These are phyloP conservation scores for Dioszegia hungarica DNA, from an alignment of 768 basidiomycete genomes.

Conservation along the genomic window DNA sequence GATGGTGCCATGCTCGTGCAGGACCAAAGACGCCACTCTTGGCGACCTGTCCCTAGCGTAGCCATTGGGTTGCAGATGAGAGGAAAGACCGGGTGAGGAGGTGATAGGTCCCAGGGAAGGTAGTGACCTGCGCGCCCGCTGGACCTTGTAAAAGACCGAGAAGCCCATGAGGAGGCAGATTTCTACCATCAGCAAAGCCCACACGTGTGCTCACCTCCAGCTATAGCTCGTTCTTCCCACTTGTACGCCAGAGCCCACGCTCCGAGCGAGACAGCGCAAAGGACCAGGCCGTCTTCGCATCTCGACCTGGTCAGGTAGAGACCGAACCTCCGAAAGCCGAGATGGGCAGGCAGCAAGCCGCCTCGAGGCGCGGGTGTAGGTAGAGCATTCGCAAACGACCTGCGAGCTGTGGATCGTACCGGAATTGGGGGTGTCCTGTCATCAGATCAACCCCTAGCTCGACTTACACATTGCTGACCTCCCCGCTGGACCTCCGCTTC, in stretches of 20 bases:
- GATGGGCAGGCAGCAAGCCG: constrained; percentile 2
- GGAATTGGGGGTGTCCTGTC: not conserved
- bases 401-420: no score
- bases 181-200: constrained; percentile 15
- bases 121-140: not conserved
- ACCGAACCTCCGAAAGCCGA: not conserved
- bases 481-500: not conserved
- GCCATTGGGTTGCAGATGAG: constrained; percentile 1
- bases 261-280: constrained; percentile 22
- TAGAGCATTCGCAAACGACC: not conserved
- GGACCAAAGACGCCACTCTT: not conserved
- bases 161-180: constrained; percentile 28
- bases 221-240: constrained; percentile 37
- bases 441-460: not conserved
- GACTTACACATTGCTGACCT: constrained; percentile 3
- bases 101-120: no score
- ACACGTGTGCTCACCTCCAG: constrained; percentile 28
- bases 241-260: constrained; percentile 22
- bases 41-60: constrained; percentile 4
- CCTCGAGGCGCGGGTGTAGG: not conserved
- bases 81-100: no score
- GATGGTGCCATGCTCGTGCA: no score
- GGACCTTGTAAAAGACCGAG: constrained; percentile 25
- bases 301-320: constrained; percentile 25
- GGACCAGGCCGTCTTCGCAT: constrained; percentile 35